Evolutionary conservation across 371 early-diverging fungal species (phyloP).

Genomic region (Lichtheimia hyalospora): DNA sequence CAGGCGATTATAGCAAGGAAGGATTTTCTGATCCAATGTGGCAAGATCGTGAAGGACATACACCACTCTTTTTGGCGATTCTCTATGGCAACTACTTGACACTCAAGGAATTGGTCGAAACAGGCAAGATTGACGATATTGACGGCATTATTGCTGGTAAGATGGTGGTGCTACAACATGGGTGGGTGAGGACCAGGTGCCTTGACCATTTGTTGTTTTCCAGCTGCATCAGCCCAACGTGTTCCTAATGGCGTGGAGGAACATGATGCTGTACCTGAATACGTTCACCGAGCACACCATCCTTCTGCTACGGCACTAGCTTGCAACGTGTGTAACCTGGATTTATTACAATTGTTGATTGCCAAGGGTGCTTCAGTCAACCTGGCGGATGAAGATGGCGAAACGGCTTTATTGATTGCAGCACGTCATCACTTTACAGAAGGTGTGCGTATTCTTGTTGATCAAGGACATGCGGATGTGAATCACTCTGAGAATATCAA

Average conservation of each 20-base stretch:
- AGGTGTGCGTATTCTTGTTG: constrained; percentile 53
- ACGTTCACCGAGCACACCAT: constrained; percentile 35
- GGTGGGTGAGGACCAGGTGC: no score
- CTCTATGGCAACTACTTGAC: constrained; percentile 59
- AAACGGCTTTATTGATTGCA: constrained; percentile 63
- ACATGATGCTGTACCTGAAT: constrained; percentile 28
- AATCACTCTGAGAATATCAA: constrained; percentile 46
- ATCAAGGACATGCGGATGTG: constrained; percentile 32
- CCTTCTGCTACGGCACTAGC: constrained; percentile 59
- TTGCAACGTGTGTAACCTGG: constrained; percentile 52
- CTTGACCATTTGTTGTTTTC: no score
- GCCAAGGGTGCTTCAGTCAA: constrained; percentile 53
- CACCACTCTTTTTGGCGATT: constrained; percentile 70
- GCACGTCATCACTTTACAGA: constrained; percentile 52
- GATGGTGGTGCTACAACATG: neutral
- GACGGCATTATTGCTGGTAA: constrained; percentile 42
- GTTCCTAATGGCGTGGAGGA: neutral
- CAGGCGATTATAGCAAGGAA: constrained; percentile 30
- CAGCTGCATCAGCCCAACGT: neutral
- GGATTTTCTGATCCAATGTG: constrained; percentile 50
- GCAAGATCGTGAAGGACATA: constrained; percentile 71
- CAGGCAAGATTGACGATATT: constrained; percentile 52
- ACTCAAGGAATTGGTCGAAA: constrained; percentile 52
- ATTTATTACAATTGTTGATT: constrained; percentile 50
- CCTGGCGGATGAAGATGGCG: constrained; percentile 64